Base-by-base conservation (phyloP, 805 yeast species). In the Yueomyces sinensis region DNA sequence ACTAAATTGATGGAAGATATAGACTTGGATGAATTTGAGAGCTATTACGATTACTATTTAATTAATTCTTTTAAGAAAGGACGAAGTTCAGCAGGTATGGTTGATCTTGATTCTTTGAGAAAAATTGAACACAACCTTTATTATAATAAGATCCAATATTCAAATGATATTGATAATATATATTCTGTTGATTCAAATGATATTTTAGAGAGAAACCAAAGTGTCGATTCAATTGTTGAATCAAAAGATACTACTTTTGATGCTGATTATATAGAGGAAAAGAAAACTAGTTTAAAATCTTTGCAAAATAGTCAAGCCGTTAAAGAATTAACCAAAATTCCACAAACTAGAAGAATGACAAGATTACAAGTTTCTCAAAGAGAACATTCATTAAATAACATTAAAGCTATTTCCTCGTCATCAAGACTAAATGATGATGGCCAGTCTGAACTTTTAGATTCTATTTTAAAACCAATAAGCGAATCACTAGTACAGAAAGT, bases 11-110 rank as follows among this genome's bases (percentile, higher is more conserved):
- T 15, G 43, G 37, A 30, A 27, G 36, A 7, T 13, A 36, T 55
- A 3, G 32, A 37, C 17, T 57, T 56, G 3, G 27, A 46, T 16
- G 62, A 57, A 32, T 57, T 56, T 40, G 62, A 57, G 40, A 48
- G 60, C 4, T 57, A 57, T 33, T 39, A 41, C 24, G 57, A 56
- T 17, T 56, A 42, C 37, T 54, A 42, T 37, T 17, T 45, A 2
- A 40, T 57, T 7, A 37, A 48, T 25, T 45, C 45, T 2, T 57
- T 57, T 35, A 42, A 45, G 37, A 49, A 42, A 34, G 60, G 60
- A 5, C 43, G 42, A 14, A 52, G 59, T 11, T 51, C 46, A 9
- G 49, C 59, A 37, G 61, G 62, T 1, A 41, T 40, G 29, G 59
- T 57, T 22, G 50, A 55, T 33, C 37, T 54, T 13, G 50, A 45